Percentiles rank a stretch among this genome's conserved stretches.
Evolutionary conservation across 345 rosid species (phyloP).

Genomic region (Hirschfeldia incana): DNA sequence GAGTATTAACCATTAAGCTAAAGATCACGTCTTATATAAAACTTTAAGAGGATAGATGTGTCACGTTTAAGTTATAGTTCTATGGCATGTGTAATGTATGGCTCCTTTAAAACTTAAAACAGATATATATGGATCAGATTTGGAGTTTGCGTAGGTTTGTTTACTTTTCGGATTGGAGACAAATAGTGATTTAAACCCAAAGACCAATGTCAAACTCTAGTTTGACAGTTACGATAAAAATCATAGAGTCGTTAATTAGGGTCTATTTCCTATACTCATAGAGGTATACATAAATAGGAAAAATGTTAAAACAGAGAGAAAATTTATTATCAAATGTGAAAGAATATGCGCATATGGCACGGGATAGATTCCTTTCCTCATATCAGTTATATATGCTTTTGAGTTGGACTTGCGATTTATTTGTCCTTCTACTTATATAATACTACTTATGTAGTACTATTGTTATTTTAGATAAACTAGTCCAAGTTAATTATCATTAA

Average conservation of each 20-base stretch:
- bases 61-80: not conserved
- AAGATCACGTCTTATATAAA: not conserved
- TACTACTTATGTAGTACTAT: not conserved
- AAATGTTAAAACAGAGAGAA: not conserved
- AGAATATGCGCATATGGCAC: slow-evolving; percentile 30
- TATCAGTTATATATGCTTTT: slow-evolving; percentile 33
- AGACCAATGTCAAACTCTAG: slow-evolving; percentile 29
- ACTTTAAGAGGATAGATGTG: not conserved
- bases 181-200: slow-evolving; percentile 21
- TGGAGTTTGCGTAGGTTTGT: slow-evolving; percentile 20
- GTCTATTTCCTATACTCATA: not conserved
- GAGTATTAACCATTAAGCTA: slow-evolving; percentile 13
- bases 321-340: not conserved
- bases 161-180: slow-evolving; percentile 17
- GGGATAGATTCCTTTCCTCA: slow-evolving; percentile 30
- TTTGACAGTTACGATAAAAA: slow-evolving; percentile 28
- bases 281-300: not conserved
- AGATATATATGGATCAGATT: slow-evolving; percentile 7
- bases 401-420: slow-evolving; percentile 32
- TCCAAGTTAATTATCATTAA: slow-evolving; percentile 19
- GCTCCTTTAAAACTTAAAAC: not conserved
- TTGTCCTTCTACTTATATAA: slow-evolving; percentile 17
- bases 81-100: slow-evolving; percentile 16
- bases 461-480: slow-evolving; percentile 4
- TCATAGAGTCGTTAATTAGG: slow-evolving; percentile 16